A percentile compares a stretch with the other conserved stretches of the same genome.
These are phyloP conservation scores for Plectranthus barbatus DNA, from an alignment of 257 asterid species.

Conservation along the genomic window DNA sequence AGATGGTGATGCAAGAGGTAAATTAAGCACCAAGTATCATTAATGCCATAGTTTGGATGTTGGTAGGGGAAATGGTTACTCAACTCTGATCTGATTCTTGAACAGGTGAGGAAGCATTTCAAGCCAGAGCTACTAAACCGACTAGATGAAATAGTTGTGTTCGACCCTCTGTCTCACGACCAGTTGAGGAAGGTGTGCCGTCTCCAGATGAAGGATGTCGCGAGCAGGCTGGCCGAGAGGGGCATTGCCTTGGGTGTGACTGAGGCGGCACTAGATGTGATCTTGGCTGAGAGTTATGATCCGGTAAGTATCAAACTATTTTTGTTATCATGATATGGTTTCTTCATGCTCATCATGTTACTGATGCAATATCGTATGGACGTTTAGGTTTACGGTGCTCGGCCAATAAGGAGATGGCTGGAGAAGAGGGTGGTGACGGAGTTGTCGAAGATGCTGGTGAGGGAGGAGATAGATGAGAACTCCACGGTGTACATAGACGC, in stretches of 20 bases:
- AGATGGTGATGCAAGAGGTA: conserved; percentile 86
- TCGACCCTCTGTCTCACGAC: conserved; percentile 81
- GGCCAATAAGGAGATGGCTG: conserved; percentile 85
- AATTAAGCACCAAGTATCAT: neutral
- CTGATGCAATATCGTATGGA: neutral
- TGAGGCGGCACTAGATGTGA: conserved; percentile 66
- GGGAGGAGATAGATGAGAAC: too few species aligned
- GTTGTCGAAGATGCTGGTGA: too few species aligned
- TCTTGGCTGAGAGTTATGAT: conserved; percentile 67
- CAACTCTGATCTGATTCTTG: neutral
- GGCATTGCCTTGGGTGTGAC: conserved; percentile 81
- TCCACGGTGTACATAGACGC: too few species aligned
- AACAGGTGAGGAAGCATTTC: conserved; percentile 79
- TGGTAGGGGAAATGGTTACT: neutral
- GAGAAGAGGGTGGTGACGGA: too few species aligned
- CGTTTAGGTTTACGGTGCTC: conserved; percentile 69
- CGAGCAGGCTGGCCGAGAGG: conserved; percentile 72
- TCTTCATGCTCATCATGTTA: too few species aligned
- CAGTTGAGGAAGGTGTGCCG: conserved; percentile 79
- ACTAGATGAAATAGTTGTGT: conserved; percentile 80
- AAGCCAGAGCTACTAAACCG: conserved; percentile 84
- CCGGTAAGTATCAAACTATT: conserved; percentile 43
- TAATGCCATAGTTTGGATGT: neutral
- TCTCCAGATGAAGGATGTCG: conserved; percentile 73
- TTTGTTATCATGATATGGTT: too few species aligned